Conservation (phyloP, 176 grass and related monocot species). For the Aegilops speltoides region DNA sequence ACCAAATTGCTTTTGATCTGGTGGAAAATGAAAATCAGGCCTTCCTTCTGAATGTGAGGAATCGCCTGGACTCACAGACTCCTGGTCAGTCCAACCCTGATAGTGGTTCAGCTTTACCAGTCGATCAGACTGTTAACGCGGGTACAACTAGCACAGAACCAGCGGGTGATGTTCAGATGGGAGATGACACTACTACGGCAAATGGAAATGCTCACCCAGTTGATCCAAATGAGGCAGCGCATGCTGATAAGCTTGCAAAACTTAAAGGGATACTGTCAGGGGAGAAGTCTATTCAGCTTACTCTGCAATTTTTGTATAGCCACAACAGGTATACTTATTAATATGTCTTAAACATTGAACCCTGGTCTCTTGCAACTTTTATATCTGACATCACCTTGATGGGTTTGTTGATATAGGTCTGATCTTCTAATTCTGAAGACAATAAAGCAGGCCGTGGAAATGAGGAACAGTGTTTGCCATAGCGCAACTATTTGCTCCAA, state of each 20-base stretch:
- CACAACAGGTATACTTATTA: constrained; percentile 73
- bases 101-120: constrained; percentile 38
- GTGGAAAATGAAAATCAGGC: constrained; percentile 99
- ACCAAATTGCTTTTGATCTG: constrained; percentile 97
- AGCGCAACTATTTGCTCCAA: constrained; percentile 98
- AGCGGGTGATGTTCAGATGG: constrained; percentile 86
- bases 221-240: constrained; percentile 62
- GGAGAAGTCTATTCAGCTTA: constrained; percentile 91
- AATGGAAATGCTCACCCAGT: constrained; percentile 61
- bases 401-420: constrained; percentile 47
- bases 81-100: constrained; percentile 26
- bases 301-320: constrained; percentile 95
- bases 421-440: constrained; percentile 99
- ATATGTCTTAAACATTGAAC: constrained; percentile 12
- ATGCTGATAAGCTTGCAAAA: constrained; percentile 69
- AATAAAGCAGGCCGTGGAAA: constrained; percentile 99
- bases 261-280: constrained; percentile 98
- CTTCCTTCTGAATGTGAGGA: constrained; percentile 80
- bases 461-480: constrained; percentile 99
- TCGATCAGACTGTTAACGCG: constrained; percentile 41
- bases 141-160: constrained; percentile 41
- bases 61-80: constrained; percentile 35
- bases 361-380: not conserved
- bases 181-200: constrained; percentile 49
- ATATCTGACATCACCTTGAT: constrained; percentile 24